Evolutionary conservation across 495 filamentous ascomycete species (phyloP), one percentile per base, ranked within the genome.

Genomic region (Choiromyces venosus): DNA sequence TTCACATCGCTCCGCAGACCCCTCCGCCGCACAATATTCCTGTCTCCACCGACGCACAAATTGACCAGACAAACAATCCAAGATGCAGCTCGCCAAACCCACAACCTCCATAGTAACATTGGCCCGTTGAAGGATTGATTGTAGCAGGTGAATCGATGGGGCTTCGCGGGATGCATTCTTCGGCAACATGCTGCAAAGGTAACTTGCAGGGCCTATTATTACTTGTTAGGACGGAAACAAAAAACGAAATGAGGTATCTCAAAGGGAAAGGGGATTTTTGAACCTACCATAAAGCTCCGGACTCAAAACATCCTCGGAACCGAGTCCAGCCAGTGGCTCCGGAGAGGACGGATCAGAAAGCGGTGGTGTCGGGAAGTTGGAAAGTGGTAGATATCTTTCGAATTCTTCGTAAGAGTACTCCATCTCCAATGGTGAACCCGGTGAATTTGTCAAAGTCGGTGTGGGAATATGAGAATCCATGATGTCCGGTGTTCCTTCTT

Each of bases 21-120:
- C 78, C 29, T 68, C 72, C 21, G 70, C 69, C 14, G 71, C 67
- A 61, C 79, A 78, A 73, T 79, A 81, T 64, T 80, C 78, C 39
- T 73, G 69, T 40, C 79, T 78, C 79, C 79, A 81, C 61, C 73
- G 75, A 46, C 79, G 71, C 65, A 81, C 71, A 72, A 81, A 81
- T 33, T 77, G 79, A 14, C 73, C 72, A 25, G 75, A 78, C 37
- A 81, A 44, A 66, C 78, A 81, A 68, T 81, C 79, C 69, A 81
- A 72, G 69, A 81, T 77, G 56, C 79, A 81, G 37, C 79, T 73
- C 44, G 76, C 79, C 18, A 81, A n/a, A 37, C 79, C 80, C 21
- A 81, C 71, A 29, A 72, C 77, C 56, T 78, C 75, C 67, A 78
- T 66, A 14, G 75, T 69, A 25, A 81, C 65, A 52, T 76, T 80